Base-by-base conservation (phyloP, 2,329 filamentous ascomycete species). In the Penicillium sclerotigenum region DNA sequence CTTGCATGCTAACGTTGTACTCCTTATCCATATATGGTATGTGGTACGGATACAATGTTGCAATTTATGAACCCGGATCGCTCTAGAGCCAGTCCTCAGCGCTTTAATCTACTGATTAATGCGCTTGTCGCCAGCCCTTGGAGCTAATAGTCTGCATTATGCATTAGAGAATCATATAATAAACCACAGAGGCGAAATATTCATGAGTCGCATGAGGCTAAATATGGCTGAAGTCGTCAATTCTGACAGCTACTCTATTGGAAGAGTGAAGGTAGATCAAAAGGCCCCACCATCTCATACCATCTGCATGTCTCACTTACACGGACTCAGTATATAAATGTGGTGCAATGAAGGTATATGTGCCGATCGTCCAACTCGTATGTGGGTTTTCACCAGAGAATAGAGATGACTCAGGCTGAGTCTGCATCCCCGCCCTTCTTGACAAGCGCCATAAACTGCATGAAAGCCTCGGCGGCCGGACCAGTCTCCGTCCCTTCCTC, bases 361-460 rank as follows among this genome's bases (percentile, higher is more conserved):
- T 40, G 16, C 40, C 47, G 31, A 52, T n/a, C 16, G 28, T 38
- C 24, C 40, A 34, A 31, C 26, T 52, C 40, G 40, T 28, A 46
- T 29, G 47, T 37, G 26, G 9, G 8, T 40, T 40, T 40, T 40
- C 6, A 31, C 16, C 13, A 14, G 11, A 22, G 8, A 31, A 22
- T n/a, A 13, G 18, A 40, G 14, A 22, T 46, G 26, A 52, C 47
- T 52, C 41, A 55, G 41, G 26, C 47, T 37, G 33, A 37, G 20
- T 56, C 40, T 37, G 40, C 26, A 11, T 54, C 40, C n/a, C 59
- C 38, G 36, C 59, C 61, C 29, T 60, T 56, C 20, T 66, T 68
- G 26, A 75, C 67, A 56, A 76, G 57, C 29, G 61, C 62, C 52
- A 73, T 58, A 58, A 77, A 75, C 45, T 63, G 69, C 68, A 71